A percentile compares a stretch with the other conserved stretches of the same genome.
Evolutionary conservation across 2,329 filamentous ascomycete genomes (phyloP).

Genomic region (Sclerotinia sclerotiorum): DNA sequence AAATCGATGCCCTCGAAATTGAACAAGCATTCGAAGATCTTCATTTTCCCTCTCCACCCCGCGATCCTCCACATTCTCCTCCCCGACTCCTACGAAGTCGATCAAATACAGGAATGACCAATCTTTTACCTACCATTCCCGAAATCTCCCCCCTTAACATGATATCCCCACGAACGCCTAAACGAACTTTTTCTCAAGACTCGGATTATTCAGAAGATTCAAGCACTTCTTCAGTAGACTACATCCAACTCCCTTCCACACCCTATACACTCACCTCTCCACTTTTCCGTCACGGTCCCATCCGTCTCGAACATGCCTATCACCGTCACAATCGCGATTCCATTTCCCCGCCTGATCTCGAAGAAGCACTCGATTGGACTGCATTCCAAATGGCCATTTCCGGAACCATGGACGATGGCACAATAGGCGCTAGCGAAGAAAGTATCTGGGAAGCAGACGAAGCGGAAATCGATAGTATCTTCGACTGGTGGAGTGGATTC

Average conservation of each 20-base stretch:
- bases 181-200: slow-evolving; percentile 21
- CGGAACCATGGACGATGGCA: slow-evolving; percentile 54
- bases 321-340: slow-evolving; percentile 41
- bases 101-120: slow-evolving; percentile 28
- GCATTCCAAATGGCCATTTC: slow-evolving; percentile 65
- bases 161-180: slow-evolving; percentile 6
- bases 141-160: slow-evolving; percentile 40
- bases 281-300: slow-evolving; percentile 54
- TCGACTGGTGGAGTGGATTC: slow-evolving; percentile 33
- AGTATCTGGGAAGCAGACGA: slow-evolving; percentile 29
- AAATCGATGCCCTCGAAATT: slow-evolving; percentile 18
- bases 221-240: slow-evolving; percentile 30
- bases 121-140: slow-evolving; percentile 46
- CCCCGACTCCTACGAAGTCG: slow-evolving; percentile 37
- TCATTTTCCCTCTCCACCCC: slow-evolving; percentile 41
- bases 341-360: slow-evolving; percentile 32
- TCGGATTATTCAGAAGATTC: slow-evolving; percentile 18
- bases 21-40: slow-evolving; percentile 33
- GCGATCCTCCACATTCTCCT: slow-evolving; percentile 36
- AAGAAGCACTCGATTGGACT: slow-evolving; percentile 60
- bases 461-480: slow-evolving; percentile 30
- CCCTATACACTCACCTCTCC: slow-evolving; percentile 52
- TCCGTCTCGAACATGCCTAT: slow-evolving; percentile 50
- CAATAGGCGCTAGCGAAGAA: slow-evolving; percentile 23
- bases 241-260: slow-evolving; percentile 44